Percentiles rank a stretch among this genome's conserved stretches.
phyloP scores from a whole-genome alignment of 805 yeast genomes.

The Metschnikowia cerradonensis region DNA sequence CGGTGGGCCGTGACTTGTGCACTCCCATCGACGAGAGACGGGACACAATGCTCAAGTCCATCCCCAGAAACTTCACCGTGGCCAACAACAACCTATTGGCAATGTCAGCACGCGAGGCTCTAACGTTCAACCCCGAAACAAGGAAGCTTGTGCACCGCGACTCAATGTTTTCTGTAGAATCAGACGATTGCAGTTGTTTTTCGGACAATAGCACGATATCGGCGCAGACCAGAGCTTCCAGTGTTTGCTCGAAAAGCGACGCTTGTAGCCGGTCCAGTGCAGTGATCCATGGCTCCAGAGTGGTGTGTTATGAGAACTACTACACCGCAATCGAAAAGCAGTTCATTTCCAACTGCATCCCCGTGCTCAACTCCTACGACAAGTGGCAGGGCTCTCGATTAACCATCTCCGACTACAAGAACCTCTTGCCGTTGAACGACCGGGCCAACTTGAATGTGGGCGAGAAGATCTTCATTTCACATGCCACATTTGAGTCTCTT shows the following conservation, averaged over 20 bases:
- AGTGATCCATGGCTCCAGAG: constrained; percentile 8
- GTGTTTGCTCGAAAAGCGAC: constrained; percentile 4
- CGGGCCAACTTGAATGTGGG: constrained; percentile 5
- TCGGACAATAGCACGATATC: constrained; percentile 3
- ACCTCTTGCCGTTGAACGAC: constrained; percentile 11
- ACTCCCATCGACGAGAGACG: constrained; percentile 26
- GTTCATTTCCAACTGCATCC: constrained; percentile 36
- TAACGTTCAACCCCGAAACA: constrained; percentile 2
- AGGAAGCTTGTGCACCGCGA: constrained; percentile 4
- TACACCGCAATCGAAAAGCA: constrained; percentile 29
- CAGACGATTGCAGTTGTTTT: constrained; percentile 9
- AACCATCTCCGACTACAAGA: constrained; percentile 13
- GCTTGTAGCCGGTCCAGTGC: background rate
- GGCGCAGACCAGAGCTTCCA: background rate
- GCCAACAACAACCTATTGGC: constrained; percentile 13
- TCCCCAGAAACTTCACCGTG: constrained; percentile 13
- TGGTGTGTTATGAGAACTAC: constrained; percentile 14
- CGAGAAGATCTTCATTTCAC: constrained; percentile 14
- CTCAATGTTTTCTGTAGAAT: constrained; percentile 2
- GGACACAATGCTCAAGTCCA: constrained; percentile 22
- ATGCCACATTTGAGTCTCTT: constrained; percentile 7
- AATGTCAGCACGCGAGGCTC: constrained; percentile 10
- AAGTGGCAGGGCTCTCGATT: constrained; percentile 26
- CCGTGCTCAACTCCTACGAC: constrained; percentile 36
- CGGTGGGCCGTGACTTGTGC: constrained; percentile 34